Base-by-base conservation (phyloP, 1,139 yeast genomes). In the Torulaspora globosa region DNA sequence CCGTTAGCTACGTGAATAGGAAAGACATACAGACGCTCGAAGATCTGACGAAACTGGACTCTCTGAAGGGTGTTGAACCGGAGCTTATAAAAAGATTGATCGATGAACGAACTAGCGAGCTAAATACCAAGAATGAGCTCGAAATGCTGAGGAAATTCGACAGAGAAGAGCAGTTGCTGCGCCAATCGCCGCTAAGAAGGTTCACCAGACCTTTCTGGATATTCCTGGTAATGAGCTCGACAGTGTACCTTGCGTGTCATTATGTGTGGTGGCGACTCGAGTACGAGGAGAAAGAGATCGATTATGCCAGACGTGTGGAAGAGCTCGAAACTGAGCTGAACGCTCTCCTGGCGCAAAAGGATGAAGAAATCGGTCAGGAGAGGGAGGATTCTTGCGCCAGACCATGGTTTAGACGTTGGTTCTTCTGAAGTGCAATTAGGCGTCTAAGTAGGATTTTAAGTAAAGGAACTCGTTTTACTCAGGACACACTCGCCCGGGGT, bases 211-310 rank as follows among this genome's bases (percentile, higher is more conserved):
- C 66, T 1, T 44, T 55, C 11, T 62, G 66, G 64, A 51, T 62
- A 10, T 55, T 63, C 29, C 39, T 62, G 9, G 31, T 64, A 24
- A 56, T 62, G 63, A 56, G 64, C 38, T 61, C 67, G 1, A 48
- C 60, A 10, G 59, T 59, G 2, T 67, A 66, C 41, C 45, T 68
- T 31, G 42, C 55, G 1, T 54, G 55, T 28, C 69, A 68, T 33
- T 57, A 53, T 33, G 27, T 55, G 1, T 67, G 70, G 70, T 64
- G 70, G 69, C 54, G 56, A 30, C 43, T 64, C 27, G 69, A 65
- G 47, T 60, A 58, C 39, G 58, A 60, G 1, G 63, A 59, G 40
- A 58, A 58, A 14, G 70, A 67, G 37, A 35, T 41, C 6, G 62
- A 57, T 27, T 43, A 54, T 21, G 34, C 49, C 27, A 19, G 45